phyloP scores from a whole-genome alignment of 768 basidiomycete genomes.

The Naganishia friedmannii region DNA sequence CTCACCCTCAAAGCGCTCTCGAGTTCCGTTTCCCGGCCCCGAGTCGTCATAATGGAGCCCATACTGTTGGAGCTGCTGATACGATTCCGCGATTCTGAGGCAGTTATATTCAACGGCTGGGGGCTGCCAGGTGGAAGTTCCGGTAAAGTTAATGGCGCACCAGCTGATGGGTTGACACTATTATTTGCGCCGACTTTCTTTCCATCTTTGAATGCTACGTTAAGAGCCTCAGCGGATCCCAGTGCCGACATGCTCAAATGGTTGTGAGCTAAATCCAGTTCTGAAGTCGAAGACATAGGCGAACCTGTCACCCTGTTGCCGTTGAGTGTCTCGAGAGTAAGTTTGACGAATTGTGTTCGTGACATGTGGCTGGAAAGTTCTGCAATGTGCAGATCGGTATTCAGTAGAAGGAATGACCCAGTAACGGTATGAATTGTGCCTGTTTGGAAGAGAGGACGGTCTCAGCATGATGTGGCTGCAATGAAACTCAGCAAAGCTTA shows the following conservation, averaged over 20 bases:
- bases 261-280: conserved; percentile 6
- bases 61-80: conserved; percentile 40
- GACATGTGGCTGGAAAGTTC: conserved; percentile 88
- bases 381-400: conserved; percentile 96
- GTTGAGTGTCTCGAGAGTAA: conserved; percentile 83
- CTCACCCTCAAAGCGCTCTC: conserved; percentile 71
- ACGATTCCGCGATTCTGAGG: not conserved
- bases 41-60: conserved; percentile 36
- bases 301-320: conserved; percentile 52
- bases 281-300: conserved; percentile 58
- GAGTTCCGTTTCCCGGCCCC: conserved; percentile 75
- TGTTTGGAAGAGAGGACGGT: conserved; percentile 41
- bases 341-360: conserved; percentile 81
- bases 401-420: conserved; percentile 87
- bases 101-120: not conserved
- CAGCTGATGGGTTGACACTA: not conserved
- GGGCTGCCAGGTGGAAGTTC: not conserved
- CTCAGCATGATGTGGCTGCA: conserved; percentile 1
- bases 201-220: not conserved
- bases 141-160: not conserved
- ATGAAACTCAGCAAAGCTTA: conserved; percentile 54
- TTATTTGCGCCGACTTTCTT: not conserved
- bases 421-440: conserved; percentile 93
- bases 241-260: not conserved
- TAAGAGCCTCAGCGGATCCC: not conserved